A percentile compares a stretch with the other conserved stretches of the same genome.
These are phyloP conservation scores for Xylogone sp. DNA, from an alignment of 2,329 filamentous ascomycete species.

Conservation along the genomic window DNA sequence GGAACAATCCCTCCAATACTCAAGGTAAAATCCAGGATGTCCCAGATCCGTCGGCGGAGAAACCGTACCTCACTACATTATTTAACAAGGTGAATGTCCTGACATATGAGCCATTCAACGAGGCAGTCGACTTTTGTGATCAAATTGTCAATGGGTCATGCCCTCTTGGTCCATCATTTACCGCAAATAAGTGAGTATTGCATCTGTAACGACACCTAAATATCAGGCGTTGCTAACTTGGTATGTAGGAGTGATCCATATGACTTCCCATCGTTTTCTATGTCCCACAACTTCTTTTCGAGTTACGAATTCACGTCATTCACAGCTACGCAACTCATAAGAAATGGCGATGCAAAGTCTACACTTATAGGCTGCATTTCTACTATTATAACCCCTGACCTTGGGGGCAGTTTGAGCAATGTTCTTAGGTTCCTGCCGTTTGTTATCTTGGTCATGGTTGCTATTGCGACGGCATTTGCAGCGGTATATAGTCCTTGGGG, in stretches of 20 bases:
- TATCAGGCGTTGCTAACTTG: not conserved
- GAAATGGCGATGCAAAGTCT: conserved; percentile 64
- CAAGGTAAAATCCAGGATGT: conserved; percentile 73
- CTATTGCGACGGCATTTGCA: conserved; percentile 76
- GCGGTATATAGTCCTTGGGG: conserved; percentile 94
- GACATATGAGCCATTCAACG: conserved; percentile 67
- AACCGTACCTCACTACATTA: conserved; percentile 69
- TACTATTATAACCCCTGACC: conserved; percentile 76
- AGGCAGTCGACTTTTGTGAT: conserved; percentile 62
- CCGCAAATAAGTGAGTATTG: conserved; percentile 43
- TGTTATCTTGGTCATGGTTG: conserved; percentile 74
- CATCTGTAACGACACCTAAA: not conserved
- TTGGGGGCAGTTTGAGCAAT: conserved; percentile 66
- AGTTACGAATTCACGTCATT: conserved; percentile 85
- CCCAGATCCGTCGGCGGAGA: conserved; percentile 38
- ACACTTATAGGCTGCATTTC: conserved; percentile 76
- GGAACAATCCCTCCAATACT: conserved; percentile 57
- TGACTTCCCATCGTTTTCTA: conserved; percentile 66
- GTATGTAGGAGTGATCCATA: conserved; percentile 32
- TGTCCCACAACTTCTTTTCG: conserved; percentile 73
- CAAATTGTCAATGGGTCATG: conserved; percentile 60
- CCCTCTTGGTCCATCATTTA: conserved; percentile 72
- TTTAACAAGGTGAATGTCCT: conserved; percentile 69
- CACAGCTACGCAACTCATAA: conserved; percentile 66
- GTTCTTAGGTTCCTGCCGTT: conserved; percentile 74